Conservation (phyloP, 306 rosid species). For the Trichosanthes cucumerina region DNA sequence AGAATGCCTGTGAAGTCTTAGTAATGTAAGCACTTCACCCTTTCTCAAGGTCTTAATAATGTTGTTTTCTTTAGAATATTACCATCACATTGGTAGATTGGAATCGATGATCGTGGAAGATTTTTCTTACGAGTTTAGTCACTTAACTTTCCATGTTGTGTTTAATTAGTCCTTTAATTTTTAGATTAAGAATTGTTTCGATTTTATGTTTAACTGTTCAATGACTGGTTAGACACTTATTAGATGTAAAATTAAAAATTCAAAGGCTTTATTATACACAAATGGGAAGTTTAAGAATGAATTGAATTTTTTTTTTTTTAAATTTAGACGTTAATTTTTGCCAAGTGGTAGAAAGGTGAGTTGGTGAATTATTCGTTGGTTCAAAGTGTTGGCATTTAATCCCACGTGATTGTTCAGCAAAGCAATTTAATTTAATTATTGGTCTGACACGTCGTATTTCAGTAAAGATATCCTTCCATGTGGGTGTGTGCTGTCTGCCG, state of each 20-base stretch:
- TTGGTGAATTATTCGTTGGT: background rate
- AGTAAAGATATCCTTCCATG: slow-evolving; percentile 3
- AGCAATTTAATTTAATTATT: slow-evolving; percentile 1
- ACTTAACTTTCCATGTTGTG: no score
- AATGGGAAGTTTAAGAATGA: no score
- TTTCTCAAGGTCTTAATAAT: background rate
- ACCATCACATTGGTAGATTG: background rate
- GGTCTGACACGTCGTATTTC: slow-evolving; percentile 6
- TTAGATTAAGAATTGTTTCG: no score
- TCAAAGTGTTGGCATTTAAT: background rate
- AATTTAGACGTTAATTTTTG: no score
- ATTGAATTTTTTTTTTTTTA: no score
- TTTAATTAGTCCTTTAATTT: no score
- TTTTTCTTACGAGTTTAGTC: no score
- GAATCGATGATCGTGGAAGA: no score
- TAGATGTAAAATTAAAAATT: no score
- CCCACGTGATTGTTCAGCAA: slow-evolving; percentile 1
- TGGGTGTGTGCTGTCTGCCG: background rate
- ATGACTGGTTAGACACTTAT: no score
- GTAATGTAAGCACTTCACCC: background rate
- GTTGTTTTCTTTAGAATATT: background rate
- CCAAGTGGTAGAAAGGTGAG: background rate
- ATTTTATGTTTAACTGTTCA: no score
- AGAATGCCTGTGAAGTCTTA: background rate
- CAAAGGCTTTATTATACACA: no score